A percentile compares a stretch with the other conserved stretches of the same genome.
Evolutionary conservation across 2,329 filamentous ascomycete genomes (phyloP).

Genomic region (Colletotrichum sp.): DNA sequence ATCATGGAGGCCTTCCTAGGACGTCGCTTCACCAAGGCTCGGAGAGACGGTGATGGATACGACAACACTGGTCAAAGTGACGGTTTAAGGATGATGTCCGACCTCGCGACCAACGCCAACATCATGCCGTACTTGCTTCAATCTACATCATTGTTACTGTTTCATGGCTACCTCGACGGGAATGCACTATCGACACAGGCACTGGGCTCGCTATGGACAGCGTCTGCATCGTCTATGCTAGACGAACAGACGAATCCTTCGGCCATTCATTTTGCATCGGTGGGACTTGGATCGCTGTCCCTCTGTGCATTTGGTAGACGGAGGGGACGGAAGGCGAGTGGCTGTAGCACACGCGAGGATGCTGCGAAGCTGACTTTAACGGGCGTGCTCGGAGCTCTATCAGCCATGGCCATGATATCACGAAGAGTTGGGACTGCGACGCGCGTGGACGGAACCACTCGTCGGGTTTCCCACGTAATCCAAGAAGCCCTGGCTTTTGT

Average conservation of each 20-base stretch:
- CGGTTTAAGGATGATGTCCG: constrained; percentile 35
- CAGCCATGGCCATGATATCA: constrained; percentile 27
- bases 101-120: constrained; percentile 21
- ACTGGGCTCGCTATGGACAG: constrained; percentile 5
- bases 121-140: not conserved
- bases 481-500: constrained; percentile 4
- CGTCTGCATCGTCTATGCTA: not conserved
- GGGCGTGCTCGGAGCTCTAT: constrained; percentile 34
- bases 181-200: not conserved
- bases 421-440: not conserved
- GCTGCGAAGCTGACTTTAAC: constrained; percentile 23
- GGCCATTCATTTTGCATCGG: not conserved
- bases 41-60: not conserved
- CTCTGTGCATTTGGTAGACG: not conserved
- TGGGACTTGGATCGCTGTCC: not conserved
- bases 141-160: not conserved
- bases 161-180: not conserved
- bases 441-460: not conserved
- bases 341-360: not conserved
- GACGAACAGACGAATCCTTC: not conserved
- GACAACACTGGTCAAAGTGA: not conserved
- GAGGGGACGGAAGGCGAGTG: not conserved
- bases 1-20: constrained; percentile 41
- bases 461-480: not conserved
- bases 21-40: constrained; percentile 39